phyloP scores from a whole-genome alignment of 2,329 filamentous ascomycete genomes.

The Xylariaceae sp. region DNA sequence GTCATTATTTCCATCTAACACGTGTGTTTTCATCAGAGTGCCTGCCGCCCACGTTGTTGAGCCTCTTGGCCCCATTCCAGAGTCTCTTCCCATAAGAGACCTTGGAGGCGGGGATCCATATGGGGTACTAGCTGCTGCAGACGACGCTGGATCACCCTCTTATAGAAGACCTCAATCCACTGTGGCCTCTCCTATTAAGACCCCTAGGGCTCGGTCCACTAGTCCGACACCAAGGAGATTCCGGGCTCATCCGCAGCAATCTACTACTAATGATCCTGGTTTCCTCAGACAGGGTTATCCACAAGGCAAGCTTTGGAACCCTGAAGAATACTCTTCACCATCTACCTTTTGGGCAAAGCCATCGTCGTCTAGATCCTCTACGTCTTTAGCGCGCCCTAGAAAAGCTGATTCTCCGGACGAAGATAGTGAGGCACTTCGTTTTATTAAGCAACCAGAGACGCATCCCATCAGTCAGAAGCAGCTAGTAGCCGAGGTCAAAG shows the following conservation, averaged over 20 bases:
- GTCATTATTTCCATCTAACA: slow-evolving; percentile 1
- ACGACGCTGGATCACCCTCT: slow-evolving; percentile 19
- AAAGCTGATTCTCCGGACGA: slow-evolving; percentile 19
- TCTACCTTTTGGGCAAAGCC: slow-evolving; percentile 13
- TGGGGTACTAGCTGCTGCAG: slow-evolving; percentile 7
- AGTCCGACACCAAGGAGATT: slow-evolving; percentile 32
- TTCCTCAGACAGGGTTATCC: slow-evolving; percentile 29
- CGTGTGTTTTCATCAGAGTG: slow-evolving; percentile 4
- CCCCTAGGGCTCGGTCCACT: slow-evolving; percentile 24
- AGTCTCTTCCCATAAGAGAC: slow-evolving; percentile 8
- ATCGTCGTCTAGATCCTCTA: slow-evolving; percentile 8
- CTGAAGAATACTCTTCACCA: slow-evolving; percentile 27
- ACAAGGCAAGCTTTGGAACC: slow-evolving; percentile 37
- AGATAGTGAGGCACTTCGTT: slow-evolving; percentile 22
- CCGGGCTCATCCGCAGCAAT: slow-evolving; percentile 29
- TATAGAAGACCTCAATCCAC: slow-evolving; percentile 35
- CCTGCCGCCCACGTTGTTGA: background rate
- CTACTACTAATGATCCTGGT: slow-evolving; percentile 31
- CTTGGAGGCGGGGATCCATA: slow-evolving; percentile 14
- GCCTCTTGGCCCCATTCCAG: slow-evolving; percentile 1
- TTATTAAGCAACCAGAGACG: slow-evolving; percentile 41
- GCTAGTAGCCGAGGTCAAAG: slow-evolving; percentile 80
- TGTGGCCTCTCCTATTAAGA: slow-evolving; percentile 11
- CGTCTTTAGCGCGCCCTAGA: slow-evolving; percentile 11
- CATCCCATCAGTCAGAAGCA: slow-evolving; percentile 78